Conservation (phyloP, 2,329 filamentous ascomycete species). For the Metarhizium anisopliae region DNA sequence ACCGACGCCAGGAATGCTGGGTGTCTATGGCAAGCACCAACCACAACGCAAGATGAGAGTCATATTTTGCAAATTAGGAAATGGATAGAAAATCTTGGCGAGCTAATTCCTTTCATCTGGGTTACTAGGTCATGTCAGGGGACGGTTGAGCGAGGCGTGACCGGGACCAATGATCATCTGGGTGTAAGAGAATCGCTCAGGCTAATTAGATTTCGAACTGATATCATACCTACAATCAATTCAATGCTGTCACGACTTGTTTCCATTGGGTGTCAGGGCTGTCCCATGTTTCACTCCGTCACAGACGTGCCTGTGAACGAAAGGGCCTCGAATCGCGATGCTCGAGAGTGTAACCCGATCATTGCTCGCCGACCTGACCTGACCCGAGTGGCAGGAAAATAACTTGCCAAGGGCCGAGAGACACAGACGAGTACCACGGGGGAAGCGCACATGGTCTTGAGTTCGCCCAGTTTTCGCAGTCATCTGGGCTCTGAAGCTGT, state of each 20-base stretch:
- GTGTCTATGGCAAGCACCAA: not conserved
- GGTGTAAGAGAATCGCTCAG: not conserved
- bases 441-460: no score
- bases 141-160: not conserved
- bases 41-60: not conserved
- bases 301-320: not conserved
- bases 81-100: not conserved
- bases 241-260: not conserved
- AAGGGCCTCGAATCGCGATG: not conserved
- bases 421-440: no score
- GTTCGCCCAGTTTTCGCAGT: no score
- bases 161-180: not conserved
- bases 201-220: not conserved
- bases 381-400: no score
- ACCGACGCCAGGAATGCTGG: slow-evolving; percentile 1
- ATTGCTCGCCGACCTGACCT: no score
- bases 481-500: no score
- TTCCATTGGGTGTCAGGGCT: not conserved
- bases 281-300: not conserved
- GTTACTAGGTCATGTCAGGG: not conserved
- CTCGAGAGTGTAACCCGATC: no score
- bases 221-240: not conserved
- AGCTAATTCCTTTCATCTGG: not conserved
- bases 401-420: no score
- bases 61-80: not conserved